Conservation (phyloP, 345 rosid genomes). For the Eutrema japonicum region DNA sequence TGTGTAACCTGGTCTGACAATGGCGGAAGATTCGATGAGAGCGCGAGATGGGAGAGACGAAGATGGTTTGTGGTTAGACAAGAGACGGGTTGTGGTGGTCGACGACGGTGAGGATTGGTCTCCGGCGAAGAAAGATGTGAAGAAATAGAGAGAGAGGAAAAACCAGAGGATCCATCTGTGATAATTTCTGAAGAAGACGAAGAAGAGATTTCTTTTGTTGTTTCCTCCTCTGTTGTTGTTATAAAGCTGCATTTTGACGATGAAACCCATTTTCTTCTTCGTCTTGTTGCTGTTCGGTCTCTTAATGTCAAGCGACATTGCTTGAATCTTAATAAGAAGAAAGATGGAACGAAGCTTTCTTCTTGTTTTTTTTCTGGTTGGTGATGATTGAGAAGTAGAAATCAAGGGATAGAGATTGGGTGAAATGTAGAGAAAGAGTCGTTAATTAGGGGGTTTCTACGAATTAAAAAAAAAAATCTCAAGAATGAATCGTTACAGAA, state of each 20-base stretch:
- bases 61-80: constrained; percentile 49
- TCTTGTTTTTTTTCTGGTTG: constrained; percentile 21
- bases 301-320: constrained; percentile 44
- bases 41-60: constrained; percentile 67
- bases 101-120: constrained; percentile 58
- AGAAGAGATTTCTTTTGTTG: constrained; percentile 49
- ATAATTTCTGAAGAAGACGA: constrained; percentile 55
- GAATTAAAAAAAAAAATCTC: neutral
- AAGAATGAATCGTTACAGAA: neutral
- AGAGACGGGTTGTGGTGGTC: constrained; percentile 38
- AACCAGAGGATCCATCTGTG: constrained; percentile 90
- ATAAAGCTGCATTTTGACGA: constrained; percentile 65
- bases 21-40: constrained; percentile 65
- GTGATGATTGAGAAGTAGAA: constrained; percentile 46
- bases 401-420: constrained; percentile 50
- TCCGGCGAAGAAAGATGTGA: constrained; percentile 63
- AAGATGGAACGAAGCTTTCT: constrained; percentile 58
- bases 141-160: constrained; percentile 70
- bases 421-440: constrained; percentile 52
- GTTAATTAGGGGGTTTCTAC: constrained; percentile 40
- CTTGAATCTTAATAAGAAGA: constrained; percentile 10
- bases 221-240: constrained; percentile 48
- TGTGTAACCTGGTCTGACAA: constrained; percentile 43
- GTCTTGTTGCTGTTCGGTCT: constrained; percentile 35
- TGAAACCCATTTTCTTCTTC: constrained; percentile 53